Conservation (phyloP, 768 basidiomycete genomes). For the Piloderma croceum region DNA sequence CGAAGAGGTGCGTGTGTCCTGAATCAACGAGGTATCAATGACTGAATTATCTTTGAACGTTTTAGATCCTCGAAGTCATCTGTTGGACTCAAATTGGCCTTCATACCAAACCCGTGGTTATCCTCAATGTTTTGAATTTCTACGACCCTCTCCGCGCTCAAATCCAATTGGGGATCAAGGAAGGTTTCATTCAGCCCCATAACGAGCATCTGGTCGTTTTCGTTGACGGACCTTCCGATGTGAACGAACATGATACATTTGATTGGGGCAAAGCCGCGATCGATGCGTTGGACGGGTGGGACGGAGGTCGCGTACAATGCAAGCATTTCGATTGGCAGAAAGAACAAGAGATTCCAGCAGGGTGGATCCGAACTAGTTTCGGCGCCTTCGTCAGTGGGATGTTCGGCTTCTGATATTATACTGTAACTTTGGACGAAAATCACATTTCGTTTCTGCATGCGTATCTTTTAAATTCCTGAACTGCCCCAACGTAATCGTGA, state of each 20-base stretch:
- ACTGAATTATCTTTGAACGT: background rate
- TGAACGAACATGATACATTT: constrained; percentile 48
- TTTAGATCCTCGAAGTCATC: constrained; percentile 79
- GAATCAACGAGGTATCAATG: constrained; percentile 4
- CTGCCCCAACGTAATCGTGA: no score
- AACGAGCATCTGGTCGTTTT: constrained; percentile 65
- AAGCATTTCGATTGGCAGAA: no score
- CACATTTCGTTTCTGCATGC: no score
- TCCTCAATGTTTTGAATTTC: constrained; percentile 82
- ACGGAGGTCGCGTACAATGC: no score
- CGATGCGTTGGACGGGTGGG: constrained; percentile 59
- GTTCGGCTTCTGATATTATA: no score
- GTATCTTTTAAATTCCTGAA: no score
- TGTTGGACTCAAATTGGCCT: constrained; percentile 94
- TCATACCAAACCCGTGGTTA: constrained; percentile 78
- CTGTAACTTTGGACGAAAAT: no score
- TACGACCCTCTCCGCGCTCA: constrained; percentile 79
- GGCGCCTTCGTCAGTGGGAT: no score
- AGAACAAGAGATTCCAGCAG: no score
- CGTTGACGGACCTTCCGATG: constrained; percentile 64
- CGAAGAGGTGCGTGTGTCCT: constrained; percentile 66
- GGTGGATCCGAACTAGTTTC: no score
- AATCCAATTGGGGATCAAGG: constrained; percentile 57
- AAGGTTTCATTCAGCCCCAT: constrained; percentile 66
- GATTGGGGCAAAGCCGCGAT: constrained; percentile 78